Evolutionary conservation across 768 basidiomycete genomes (phyloP).

Genomic region (Macrolepiota albuminosa): DNA sequence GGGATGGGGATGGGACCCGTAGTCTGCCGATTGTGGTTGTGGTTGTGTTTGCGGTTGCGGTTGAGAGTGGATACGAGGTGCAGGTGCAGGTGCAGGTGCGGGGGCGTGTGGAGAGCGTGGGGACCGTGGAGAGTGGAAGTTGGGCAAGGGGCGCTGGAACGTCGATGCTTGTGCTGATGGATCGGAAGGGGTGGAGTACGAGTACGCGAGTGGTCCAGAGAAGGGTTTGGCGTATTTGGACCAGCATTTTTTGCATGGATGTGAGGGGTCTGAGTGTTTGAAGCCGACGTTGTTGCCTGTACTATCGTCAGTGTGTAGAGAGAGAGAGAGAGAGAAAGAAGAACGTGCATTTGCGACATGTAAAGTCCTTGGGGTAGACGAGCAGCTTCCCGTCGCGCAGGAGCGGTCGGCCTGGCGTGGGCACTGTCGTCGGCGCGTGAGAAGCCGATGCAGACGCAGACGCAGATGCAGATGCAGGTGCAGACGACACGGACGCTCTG

Average conservation of each 20-base stretch:
- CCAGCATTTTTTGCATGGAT: slow-evolving; percentile 77
- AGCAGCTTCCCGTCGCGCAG: slow-evolving; percentile 56
- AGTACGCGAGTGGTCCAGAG: slow-evolving; percentile 54
- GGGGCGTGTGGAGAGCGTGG: slow-evolving; percentile 14
- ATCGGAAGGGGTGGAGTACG: slow-evolving; percentile 21
- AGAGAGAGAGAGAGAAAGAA: background rate
- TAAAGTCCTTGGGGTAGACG: slow-evolving; percentile 61
- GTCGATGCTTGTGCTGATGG: slow-evolving; percentile 2
- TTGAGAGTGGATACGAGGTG: too few species aligned
- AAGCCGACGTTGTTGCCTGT: slow-evolving; percentile 73
- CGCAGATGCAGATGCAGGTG: too few species aligned
- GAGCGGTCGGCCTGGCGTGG: slow-evolving; percentile 65
- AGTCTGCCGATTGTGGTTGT: too few species aligned
- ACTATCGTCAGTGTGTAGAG: background rate
- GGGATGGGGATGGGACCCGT: too few species aligned
- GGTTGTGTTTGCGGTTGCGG: too few species aligned
- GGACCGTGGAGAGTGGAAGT: background rate
- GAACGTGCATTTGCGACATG: slow-evolving; percentile 64
- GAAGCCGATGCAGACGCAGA: too few species aligned
- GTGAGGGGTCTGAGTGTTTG: slow-evolving; percentile 59
- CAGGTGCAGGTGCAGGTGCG: slow-evolving; percentile 17
- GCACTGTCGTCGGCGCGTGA: slow-evolving; percentile 56
- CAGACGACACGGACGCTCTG: background rate
- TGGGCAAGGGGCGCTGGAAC: slow-evolving; percentile 35
- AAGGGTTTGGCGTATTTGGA: slow-evolving; percentile 59